Evolutionary conservation across 495 filamentous ascomycete species (phyloP).

Genomic region (Aspergillus baeticus): DNA sequence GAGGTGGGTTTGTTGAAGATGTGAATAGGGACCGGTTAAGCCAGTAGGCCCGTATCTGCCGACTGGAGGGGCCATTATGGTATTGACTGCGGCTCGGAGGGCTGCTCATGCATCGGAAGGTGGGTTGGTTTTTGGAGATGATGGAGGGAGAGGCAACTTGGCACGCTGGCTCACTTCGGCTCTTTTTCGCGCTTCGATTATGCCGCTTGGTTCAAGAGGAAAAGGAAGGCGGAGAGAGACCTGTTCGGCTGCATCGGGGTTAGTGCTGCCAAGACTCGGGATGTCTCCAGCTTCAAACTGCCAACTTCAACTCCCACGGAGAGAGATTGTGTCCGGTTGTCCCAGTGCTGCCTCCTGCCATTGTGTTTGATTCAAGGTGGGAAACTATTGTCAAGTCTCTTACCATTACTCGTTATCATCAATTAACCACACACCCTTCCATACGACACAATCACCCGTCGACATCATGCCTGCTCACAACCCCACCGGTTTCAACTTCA

Average conservation of each 20-base stretch:
- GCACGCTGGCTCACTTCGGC: conserved; percentile 1
- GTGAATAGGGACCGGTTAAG: conserved; percentile 39
- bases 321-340: neutral
- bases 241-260: conserved; percentile 25
- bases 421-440: neutral
- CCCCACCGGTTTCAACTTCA: conserved; percentile 82
- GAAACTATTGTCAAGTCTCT: neutral
- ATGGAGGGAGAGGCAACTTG: conserved; percentile 3
- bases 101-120: conserved; percentile 23
- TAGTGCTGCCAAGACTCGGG: conserved; percentile 30
- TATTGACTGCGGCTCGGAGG: conserved; percentile 6
- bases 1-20: conserved; percentile 48
- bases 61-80: conserved; percentile 40
- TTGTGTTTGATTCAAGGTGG: conserved; percentile 18
- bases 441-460: conserved; percentile 1
- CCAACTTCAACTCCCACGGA: conserved; percentile 16
- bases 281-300: conserved; percentile 20
- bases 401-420: neutral
- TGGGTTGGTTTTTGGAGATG: conserved; percentile 10
- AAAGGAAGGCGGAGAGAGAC: conserved; percentile 21
- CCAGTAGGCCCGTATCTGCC: conserved; percentile 51
- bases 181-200: conserved; percentile 15
- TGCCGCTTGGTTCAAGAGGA: conserved; percentile 1
- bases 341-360: conserved; percentile 3
- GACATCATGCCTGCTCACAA: conserved; percentile 55